phyloP scores from a whole-genome alignment of 768 basidiomycete species.

The Termitomyces sp. region DNA sequence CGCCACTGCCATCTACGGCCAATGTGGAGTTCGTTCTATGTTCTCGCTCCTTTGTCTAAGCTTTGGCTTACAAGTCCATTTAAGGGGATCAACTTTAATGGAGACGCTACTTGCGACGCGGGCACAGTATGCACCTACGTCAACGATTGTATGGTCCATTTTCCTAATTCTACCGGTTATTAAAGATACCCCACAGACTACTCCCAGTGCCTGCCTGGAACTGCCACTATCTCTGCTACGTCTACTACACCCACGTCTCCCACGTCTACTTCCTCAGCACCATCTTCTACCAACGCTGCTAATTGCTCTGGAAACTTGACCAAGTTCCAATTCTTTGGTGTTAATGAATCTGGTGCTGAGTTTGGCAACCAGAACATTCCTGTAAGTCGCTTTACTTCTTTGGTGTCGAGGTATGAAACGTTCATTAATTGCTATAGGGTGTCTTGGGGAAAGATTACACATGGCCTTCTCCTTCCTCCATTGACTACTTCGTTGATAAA shows the following conservation, averaged over 20 bases:
- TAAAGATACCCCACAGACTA: constrained; percentile 26
- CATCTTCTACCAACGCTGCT: constrained; percentile 20
- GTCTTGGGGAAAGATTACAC: constrained; percentile 39
- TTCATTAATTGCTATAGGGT: constrained; percentile 18
- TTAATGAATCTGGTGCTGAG: constrained; percentile 58
- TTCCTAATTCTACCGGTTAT: neutral
- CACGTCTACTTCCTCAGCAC: constrained; percentile 24
- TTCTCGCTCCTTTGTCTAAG: neutral
- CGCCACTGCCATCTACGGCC: constrained; percentile 39
- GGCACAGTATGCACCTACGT: constrained; percentile 33
- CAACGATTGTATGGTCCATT: constrained; percentile 32
- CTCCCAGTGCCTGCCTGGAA: constrained; percentile 37
- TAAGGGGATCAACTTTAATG: constrained; percentile 36
- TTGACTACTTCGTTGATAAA: constrained; percentile 43
- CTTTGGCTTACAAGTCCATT: neutral
- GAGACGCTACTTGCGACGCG: constrained; percentile 35
- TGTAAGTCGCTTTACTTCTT: constrained; percentile 22
- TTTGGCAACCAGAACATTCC: constrained; percentile 47
- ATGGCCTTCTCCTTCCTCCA: constrained; percentile 40
- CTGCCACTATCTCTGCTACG: constrained; percentile 21
- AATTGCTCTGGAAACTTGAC: constrained; percentile 34
- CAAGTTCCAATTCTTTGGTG: constrained; percentile 60
- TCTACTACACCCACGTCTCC: constrained; percentile 23
- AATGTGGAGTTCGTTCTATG: constrained; percentile 40
- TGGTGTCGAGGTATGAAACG: neutral